Conservation (phyloP, 2,329 filamentous ascomycete genomes). For the Thelonectria olida region DNA sequence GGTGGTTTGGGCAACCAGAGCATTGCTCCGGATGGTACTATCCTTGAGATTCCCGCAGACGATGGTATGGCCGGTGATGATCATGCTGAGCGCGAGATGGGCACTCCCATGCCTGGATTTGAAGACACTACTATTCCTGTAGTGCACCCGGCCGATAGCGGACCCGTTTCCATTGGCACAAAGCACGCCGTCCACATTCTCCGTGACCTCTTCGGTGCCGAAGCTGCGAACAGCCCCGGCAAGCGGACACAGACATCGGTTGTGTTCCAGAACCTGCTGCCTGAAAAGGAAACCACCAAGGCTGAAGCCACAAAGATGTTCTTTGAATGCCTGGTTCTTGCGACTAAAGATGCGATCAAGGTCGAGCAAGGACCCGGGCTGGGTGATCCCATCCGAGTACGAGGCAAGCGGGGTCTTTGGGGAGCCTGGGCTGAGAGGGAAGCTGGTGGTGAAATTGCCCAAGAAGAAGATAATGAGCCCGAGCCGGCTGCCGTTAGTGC, state of each 20-base stretch:
- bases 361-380: slow-evolving; percentile 85
- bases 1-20: slow-evolving; percentile 62
- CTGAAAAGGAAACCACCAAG: slow-evolving; percentile 81
- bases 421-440: slow-evolving; percentile 91
- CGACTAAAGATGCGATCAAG: slow-evolving; percentile 97
- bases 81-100: slow-evolving; percentile 54
- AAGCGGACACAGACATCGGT: slow-evolving; percentile 81
- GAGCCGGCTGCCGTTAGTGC: slow-evolving; percentile 45
- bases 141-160: slow-evolving; percentile 83
- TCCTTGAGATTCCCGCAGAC: slow-evolving; percentile 71
- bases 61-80: slow-evolving; percentile 61
- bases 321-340: slow-evolving; percentile 94
- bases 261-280: slow-evolving; percentile 90
- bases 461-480: slow-evolving; percentile 52
- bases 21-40: slow-evolving; percentile 67
- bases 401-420: slow-evolving; percentile 96
- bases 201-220: slow-evolving; percentile 83
- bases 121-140: slow-evolving; percentile 81
- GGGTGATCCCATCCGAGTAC: slow-evolving; percentile 82
- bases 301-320: slow-evolving; percentile 99
- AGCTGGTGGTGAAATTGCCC: slow-evolving; percentile 69
- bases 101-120: slow-evolving; percentile 67
- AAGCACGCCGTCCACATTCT: slow-evolving; percentile 96
- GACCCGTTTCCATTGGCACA: slow-evolving; percentile 88
- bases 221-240: slow-evolving; percentile 73